phyloP scores from a whole-genome alignment of 2,329 filamentous ascomycete species.

The Ascomycota sp. region DNA sequence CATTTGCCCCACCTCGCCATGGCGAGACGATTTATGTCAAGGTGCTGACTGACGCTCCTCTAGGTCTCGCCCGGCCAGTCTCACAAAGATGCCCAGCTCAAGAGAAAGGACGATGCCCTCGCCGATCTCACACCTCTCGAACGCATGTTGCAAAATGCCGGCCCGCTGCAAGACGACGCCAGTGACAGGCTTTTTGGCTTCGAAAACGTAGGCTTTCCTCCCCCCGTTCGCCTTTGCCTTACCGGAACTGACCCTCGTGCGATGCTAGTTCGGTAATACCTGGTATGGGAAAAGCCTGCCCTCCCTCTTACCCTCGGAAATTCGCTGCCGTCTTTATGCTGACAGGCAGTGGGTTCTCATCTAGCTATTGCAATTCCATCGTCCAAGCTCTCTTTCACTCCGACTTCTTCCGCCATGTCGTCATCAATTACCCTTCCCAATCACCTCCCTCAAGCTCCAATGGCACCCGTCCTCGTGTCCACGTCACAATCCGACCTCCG shows the following conservation, averaged over 20 bases:
- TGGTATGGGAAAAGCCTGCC: constrained; percentile 45
- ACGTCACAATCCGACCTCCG: constrained; percentile 39
- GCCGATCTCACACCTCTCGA: constrained; percentile 41
- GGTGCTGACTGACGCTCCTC: constrained; percentile 5
- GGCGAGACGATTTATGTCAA: too few relatives aligned
- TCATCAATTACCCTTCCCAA: constrained; percentile 71
- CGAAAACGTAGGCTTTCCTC: constrained; percentile 59
- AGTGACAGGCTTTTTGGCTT: constrained; percentile 97
- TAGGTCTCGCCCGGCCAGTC: constrained; percentile 23
- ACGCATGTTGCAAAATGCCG: constrained; percentile 65
- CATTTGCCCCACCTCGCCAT: too few relatives aligned
- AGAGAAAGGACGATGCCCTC: constrained; percentile 36
- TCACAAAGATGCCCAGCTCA: constrained; percentile 24
- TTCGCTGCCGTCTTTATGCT: too few relatives aligned
- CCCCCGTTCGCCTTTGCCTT: constrained; percentile 1
- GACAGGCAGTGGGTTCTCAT: too few relatives aligned
- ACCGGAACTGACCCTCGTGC: constrained; percentile 5
- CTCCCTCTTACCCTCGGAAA: too few relatives aligned
- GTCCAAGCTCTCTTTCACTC: constrained; percentile 95
- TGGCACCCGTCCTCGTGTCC: constrained; percentile 31
- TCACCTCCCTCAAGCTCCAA: constrained; percentile 51
- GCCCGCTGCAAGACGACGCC: constrained; percentile 64
- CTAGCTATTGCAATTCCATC: constrained; percentile 94
- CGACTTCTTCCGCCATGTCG: constrained; percentile 77
- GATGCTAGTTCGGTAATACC: constrained; percentile 98